These are phyloP conservation scores for Aspergillus flavus DNA, from an alignment of 2,329 filamentous ascomycete genomes.

Conservation along the genomic window DNA sequence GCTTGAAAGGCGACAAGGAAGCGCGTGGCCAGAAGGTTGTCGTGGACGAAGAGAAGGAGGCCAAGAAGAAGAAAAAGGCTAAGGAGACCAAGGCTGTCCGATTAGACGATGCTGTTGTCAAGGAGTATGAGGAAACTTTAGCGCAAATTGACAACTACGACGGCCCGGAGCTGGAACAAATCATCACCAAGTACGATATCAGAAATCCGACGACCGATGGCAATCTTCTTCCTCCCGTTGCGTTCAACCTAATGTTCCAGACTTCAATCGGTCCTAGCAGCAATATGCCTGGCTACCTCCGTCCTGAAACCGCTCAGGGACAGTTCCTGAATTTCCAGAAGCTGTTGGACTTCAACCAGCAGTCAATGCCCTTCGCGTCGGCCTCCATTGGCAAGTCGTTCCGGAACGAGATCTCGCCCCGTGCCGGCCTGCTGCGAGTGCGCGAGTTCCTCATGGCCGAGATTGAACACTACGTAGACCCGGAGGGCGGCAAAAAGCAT, in stretches of 20 bases:
- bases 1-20: constrained; percentile 88
- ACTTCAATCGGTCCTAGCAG: constrained; percentile 91
- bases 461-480: constrained; percentile 98
- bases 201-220: constrained; percentile 81
- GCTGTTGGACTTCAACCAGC: constrained; percentile 93
- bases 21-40: constrained; percentile 76
- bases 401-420: constrained; percentile 95
- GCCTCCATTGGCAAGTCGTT: constrained; percentile 98
- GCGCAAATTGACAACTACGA: constrained; percentile 96
- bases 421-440: constrained; percentile 86
- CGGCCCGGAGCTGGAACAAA: constrained; percentile 78
- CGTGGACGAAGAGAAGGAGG: constrained; percentile 73
- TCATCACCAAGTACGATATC: constrained; percentile 91
- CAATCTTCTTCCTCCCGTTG: constrained; percentile 76
- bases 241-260: constrained; percentile 99
- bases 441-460: constrained; percentile 99
- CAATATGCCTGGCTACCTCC: constrained; percentile 80
- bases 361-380: constrained; percentile 94
- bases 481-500: constrained; percentile 92
- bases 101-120: constrained; percentile 80
- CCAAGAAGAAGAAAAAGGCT: constrained; percentile 86
- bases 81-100: constrained; percentile 77
- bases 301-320: constrained; percentile 95
- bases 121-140: constrained; percentile 89
- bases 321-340: constrained; percentile 98